Evolutionary conservation across 805 yeast species (phyloP).

Genomic region (Saturnispora silvae): DNA sequence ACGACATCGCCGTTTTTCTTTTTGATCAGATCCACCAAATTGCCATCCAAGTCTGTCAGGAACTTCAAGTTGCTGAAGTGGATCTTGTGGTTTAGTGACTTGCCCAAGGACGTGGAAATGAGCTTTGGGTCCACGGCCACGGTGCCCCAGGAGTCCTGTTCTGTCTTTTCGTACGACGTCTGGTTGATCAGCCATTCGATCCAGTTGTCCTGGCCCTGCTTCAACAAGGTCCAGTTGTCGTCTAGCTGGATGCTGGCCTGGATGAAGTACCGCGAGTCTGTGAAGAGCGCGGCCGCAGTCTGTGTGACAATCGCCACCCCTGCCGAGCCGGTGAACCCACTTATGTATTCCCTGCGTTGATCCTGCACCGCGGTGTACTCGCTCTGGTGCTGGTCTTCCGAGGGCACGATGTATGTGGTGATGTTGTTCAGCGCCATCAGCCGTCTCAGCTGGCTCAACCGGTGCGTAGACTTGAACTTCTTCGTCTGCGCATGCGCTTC

Average conservation of each 20-base stretch:
- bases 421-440: slow-evolving; percentile 31
- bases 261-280: slow-evolving; percentile 90
- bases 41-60: slow-evolving; percentile 40
- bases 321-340: slow-evolving; percentile 89
- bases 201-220: slow-evolving; percentile 84
- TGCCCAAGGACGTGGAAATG: slow-evolving; percentile 41
- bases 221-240: slow-evolving; percentile 65
- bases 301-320: slow-evolving; percentile 80
- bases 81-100: slow-evolving; percentile 27
- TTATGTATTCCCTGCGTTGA: slow-evolving; percentile 70
- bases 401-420: slow-evolving; percentile 46
- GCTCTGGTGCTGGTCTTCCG: slow-evolving; percentile 90
- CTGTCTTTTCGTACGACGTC: slow-evolving; percentile 21
- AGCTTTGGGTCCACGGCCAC: slow-evolving; percentile 81
- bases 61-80: slow-evolving; percentile 32
- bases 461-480: slow-evolving; percentile 24
- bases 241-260: slow-evolving; percentile 85
- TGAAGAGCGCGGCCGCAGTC: slow-evolving; percentile 64
- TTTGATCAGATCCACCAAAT: slow-evolving; percentile 75
- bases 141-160: slow-evolving; percentile 19
- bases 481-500: background rate
- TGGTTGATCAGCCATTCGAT: slow-evolving; percentile 60
- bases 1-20: slow-evolving; percentile 19
- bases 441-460: slow-evolving; percentile 31
- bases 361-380: slow-evolving; percentile 81